Conservation (phyloP, 2,329 filamentous ascomycete genomes). For the Endocalyx cinctus region DNA sequence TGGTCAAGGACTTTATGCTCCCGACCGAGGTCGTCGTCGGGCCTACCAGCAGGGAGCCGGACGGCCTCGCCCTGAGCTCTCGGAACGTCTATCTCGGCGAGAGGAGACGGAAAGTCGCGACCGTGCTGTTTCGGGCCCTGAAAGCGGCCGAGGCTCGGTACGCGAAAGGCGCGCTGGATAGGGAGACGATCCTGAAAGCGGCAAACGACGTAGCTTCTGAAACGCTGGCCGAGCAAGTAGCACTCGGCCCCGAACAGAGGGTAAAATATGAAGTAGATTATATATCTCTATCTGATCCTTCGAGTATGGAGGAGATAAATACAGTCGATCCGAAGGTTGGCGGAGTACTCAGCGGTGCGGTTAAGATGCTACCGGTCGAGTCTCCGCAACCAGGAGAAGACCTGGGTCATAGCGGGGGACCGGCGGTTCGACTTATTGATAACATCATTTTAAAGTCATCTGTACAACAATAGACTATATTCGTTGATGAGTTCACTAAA, state of each 20-base stretch:
- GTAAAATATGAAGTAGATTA: constrained; percentile 84
- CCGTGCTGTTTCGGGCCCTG: constrained; percentile 67
- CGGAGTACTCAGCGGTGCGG: constrained; percentile 81
- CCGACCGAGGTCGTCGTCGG: constrained; percentile 70
- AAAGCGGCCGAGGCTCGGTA: constrained; percentile 67
- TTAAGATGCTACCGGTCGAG: constrained; percentile 84
- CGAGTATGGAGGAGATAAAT: constrained; percentile 74
- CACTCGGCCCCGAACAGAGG: constrained; percentile 54
- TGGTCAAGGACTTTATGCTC: constrained; percentile 85
- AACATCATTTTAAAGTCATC: constrained; percentile 69
- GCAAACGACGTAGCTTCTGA: constrained; percentile 58
- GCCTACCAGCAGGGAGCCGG: constrained; percentile 68
- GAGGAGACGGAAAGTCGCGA: constrained; percentile 65
- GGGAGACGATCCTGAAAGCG: constrained; percentile 66
- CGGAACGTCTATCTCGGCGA: constrained; percentile 88
- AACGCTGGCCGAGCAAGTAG: constrained; percentile 57
- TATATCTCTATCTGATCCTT: constrained; percentile 81
- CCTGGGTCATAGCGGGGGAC: constrained; percentile 66
- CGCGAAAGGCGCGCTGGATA: constrained; percentile 42
- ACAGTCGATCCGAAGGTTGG: constrained; percentile 65
- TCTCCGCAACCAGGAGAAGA: constrained; percentile 66
- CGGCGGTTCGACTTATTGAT: constrained; percentile 83
- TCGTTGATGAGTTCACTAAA: constrained; percentile 5
- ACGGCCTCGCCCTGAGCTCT: constrained; percentile 87
- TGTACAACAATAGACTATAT: constrained; percentile 12